Conservation (phyloP, 2,329 filamentous ascomycete genomes). For the Arthrobotrys pseudoclavata region DNA sequence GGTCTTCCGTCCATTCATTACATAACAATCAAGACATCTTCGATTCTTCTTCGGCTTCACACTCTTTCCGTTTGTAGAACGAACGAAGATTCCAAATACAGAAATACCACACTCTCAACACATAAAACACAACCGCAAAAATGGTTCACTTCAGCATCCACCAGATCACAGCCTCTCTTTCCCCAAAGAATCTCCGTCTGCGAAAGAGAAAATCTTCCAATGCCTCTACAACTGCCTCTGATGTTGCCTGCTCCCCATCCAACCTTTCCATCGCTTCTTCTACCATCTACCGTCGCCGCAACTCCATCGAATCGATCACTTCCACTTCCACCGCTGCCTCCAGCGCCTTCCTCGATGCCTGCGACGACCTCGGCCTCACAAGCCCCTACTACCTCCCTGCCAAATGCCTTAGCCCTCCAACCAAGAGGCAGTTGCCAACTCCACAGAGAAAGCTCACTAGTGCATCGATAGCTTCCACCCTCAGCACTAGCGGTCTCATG, state of each 20-base stretch:
- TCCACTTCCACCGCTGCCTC: constrained; percentile 57
- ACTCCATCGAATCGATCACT: constrained; percentile 55
- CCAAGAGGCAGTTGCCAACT: constrained; percentile 25
- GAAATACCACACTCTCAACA: constrained; percentile 56
- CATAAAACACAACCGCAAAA: constrained; percentile 23
- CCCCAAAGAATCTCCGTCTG: constrained; percentile 58
- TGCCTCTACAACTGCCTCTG: constrained; percentile 50
- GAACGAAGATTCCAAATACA: constrained; percentile 27
- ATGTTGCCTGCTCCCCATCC: constrained; percentile 50
- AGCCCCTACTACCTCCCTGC: constrained; percentile 53
- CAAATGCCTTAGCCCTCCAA: constrained; percentile 20
- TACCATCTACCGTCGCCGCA: constrained; percentile 53
- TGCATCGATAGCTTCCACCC: constrained; percentile 43
- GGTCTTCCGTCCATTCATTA: constrained; percentile 55
- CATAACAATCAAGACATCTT: constrained; percentile 15
- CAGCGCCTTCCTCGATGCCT: constrained; percentile 49
- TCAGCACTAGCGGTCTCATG: constrained; percentile 42
- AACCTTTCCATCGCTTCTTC: constrained; percentile 57
- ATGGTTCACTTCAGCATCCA: constrained; percentile 60
- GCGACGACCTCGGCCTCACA: constrained; percentile 58
- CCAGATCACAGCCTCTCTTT: constrained; percentile 55
- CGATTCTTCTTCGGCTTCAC: neutral
- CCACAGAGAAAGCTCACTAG: constrained; percentile 42
- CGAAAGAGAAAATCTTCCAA: constrained; percentile 57
- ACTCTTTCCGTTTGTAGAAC: constrained; percentile 51